Base-by-base conservation (phyloP, 2,329 filamentous ascomycete species). In the Trichophyton equinum region DNA sequence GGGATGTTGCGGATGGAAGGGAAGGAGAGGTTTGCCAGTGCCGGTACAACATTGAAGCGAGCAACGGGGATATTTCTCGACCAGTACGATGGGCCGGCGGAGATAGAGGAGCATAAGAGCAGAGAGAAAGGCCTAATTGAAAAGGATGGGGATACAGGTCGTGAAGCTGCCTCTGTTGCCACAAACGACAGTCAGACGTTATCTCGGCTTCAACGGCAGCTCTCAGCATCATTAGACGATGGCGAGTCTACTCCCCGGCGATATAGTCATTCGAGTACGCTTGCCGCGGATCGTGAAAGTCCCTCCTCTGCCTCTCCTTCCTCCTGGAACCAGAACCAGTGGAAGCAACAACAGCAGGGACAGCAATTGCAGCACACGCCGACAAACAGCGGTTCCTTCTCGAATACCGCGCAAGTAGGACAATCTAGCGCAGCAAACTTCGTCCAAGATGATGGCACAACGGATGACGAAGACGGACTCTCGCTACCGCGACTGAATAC, bases 381-480 rank as follows among this genome's bases (percentile, higher is more conserved):
- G 44, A 25, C 22, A 47, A 22, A 22, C 20, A 25, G 7, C 25
- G 44, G 20, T 22, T 47, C 44, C 11, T 47, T 47, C 44, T 20
- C 44, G 3, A 47, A 22, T 25, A 8, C 44, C 44, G 18, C 44
- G 9, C 44, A 18, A 9, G 44, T 6, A 47, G 27, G 22, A 25
- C 49, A 13, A 13, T 30, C 49, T 13, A 53, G 49, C 8, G 49
- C 49, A 33, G 11, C 49, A 25, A 53, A 53, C 27, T 53, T 25
- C 22, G 22, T 53, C n/a, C 49, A 33, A 18, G 49, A 53, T 33
- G 82, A 85, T 42, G 88, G 86, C 27, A 91, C 88, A 2, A 95
- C 89, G 0, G 89, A 95, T 70, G 90, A 95, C 62, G 90, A 95
- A 64, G 89, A 95, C 58, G 75, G 83, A 15, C 75, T 90, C 33